These are phyloP conservation scores for Nigrograna mackinnonii DNA, from an alignment of 2,329 filamentous ascomycete genomes.

Conservation along the genomic window DNA sequence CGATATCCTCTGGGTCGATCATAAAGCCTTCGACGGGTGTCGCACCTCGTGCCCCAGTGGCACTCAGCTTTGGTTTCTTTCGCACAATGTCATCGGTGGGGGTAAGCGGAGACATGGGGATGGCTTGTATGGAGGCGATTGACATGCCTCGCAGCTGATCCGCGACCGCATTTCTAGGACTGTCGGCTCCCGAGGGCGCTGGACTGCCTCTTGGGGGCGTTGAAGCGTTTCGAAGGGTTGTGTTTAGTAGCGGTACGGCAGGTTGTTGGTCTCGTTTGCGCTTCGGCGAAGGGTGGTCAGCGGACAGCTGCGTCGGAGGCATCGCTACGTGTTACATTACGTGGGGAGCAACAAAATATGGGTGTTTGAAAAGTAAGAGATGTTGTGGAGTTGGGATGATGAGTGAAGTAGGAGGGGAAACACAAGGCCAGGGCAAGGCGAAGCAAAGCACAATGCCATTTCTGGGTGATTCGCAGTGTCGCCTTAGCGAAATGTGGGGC, in stretches of 20 bases:
- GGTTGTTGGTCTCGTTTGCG: conserved; percentile 40
- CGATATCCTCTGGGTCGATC: conserved; percentile 5
- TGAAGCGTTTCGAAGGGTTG: conserved; percentile 27
- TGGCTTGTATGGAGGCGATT: conserved; percentile 16
- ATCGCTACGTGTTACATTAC: conserved; percentile 18
- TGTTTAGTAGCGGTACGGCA: conserved; percentile 32
- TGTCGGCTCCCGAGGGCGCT: conserved; percentile 25
- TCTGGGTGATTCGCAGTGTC: background rate
- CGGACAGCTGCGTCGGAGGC: conserved; percentile 35
- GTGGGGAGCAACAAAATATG: conserved; percentile 1
- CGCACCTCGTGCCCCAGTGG: conserved; percentile 20
- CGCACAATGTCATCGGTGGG: conserved; percentile 35
- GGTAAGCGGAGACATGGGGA: conserved; percentile 37
- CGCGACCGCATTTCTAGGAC: conserved; percentile 39
- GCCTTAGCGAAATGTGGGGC: background rate
- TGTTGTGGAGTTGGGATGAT: background rate
- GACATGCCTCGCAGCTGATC: conserved; percentile 39
- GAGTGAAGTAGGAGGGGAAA: background rate
- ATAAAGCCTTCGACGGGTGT: conserved; percentile 15
- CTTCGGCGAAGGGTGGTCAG: conserved; percentile 38
- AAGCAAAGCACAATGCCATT: background rate
- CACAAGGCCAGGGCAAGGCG: background rate
- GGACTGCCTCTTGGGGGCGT: conserved; percentile 24
- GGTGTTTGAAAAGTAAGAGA: background rate
- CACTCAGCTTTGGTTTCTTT: conserved; percentile 41